Base-by-base conservation (phyloP, 208 protist genomes). In the Leptomonas pyrrhocoris region DNA sequence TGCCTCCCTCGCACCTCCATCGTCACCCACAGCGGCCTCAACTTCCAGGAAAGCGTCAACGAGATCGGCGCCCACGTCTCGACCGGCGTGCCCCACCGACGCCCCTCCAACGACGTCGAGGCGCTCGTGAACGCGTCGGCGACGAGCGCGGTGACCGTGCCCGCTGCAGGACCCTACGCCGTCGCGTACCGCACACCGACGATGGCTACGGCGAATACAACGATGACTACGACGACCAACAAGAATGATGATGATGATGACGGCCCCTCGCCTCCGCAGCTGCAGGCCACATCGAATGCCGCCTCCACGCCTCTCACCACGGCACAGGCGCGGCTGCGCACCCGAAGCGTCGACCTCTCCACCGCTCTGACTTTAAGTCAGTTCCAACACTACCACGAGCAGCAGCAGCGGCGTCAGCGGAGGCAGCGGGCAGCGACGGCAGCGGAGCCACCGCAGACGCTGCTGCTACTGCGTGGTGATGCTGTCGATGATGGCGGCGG, bases 301-400 rank as follows among this genome's bases (percentile, higher is more conserved):
- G n/a, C n/a, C n/a, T n/a, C n/a, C n/a, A n/a, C n/a, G n/a, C n/a
- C n/a, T n/a, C n/a, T n/a, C n/a, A 30, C 56, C 9, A 64, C 36
- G 4, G 25, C 56, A 48, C 18, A n/a, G 9, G 53, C 13, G 54
- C 65, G 27, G 11, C 11, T 21, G 15, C 21, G 43, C 54, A 53
- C 43, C 30, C 12, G 21, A 31, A 57, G 36, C 45, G 15, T 40
- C 28, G 55, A 63, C 3, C 34, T 62, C 16, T 72, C 55, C 30
- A 27, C 19, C 27, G 38, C 40, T 6, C 21, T 45, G 18, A 62
- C 54, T 7, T 16, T 64, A 8, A 36, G 15, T 15, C 54, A 45
- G 34, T 69, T 60, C 40, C 65, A 62, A 21, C 30, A 42, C 27
- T 69, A 53, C 36, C 66, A 64, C 46, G 51, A 72, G 45, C 55